Percentiles rank a stretch among this genome's conserved stretches.
Evolutionary conservation across 306 rosid species (phyloP).

Genomic region (Cyclanthera cordifolia): DNA sequence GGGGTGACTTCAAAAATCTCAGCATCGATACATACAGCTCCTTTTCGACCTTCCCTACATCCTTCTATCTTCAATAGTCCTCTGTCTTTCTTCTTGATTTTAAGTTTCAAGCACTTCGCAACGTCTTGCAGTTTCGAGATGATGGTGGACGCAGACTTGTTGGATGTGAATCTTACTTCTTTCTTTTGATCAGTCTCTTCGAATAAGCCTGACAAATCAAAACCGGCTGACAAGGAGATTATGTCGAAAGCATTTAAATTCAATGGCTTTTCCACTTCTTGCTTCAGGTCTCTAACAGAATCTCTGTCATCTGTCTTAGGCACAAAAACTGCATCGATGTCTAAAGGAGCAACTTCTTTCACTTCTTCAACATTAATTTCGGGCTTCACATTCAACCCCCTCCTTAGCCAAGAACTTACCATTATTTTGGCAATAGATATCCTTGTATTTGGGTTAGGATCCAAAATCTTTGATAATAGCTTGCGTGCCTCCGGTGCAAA

Average conservation of each 20-base stretch:
- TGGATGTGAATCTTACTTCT: slow-evolving; percentile 58
- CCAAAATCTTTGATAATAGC: slow-evolving; percentile 60
- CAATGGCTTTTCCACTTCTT: slow-evolving; percentile 37
- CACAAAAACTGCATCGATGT: slow-evolving; percentile 37
- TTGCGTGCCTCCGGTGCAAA: slow-evolving; percentile 58
- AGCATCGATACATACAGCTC: slow-evolving; percentile 51
- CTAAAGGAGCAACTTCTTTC: slow-evolving; percentile 29
- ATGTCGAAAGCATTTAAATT: slow-evolving; percentile 81
- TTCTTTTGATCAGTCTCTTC: slow-evolving; percentile 44
- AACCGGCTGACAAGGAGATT: slow-evolving; percentile 81
- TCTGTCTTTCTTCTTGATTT: slow-evolving; percentile 57
- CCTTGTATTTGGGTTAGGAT: slow-evolving; percentile 67
- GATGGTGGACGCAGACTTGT: slow-evolving; percentile 49
- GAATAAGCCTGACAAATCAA: slow-evolving; percentile 82
- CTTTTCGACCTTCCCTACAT: slow-evolving; percentile 67
- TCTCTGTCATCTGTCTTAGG: slow-evolving; percentile 19
- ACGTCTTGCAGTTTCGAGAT: slow-evolving; percentile 70
- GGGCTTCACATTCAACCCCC: slow-evolving; percentile 37
- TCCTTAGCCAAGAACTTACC: slow-evolving; percentile 62
- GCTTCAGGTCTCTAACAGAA: slow-evolving; percentile 32
- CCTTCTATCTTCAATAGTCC: slow-evolving; percentile 72
- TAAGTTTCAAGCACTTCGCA: slow-evolving; percentile 43
- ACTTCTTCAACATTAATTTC: slow-evolving; percentile 13
- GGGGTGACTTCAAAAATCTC: slow-evolving; percentile 82
- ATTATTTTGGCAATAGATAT: slow-evolving; percentile 57